phyloP scores from a whole-genome alignment of 2,329 filamentous ascomycete species.

The Ceratocystis lukuohia region DNA sequence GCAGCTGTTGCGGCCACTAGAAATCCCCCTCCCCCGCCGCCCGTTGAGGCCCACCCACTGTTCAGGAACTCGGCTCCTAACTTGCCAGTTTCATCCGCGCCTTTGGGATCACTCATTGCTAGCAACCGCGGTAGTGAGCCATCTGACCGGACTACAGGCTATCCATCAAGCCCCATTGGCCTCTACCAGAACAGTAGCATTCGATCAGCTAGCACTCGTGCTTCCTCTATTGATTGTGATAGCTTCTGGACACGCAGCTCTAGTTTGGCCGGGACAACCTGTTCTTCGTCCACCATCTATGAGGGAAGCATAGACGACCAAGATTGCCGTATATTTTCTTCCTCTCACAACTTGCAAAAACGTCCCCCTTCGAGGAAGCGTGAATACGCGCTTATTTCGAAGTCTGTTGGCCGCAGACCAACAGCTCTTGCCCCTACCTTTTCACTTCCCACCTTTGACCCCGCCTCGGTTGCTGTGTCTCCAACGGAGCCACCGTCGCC shows the following conservation, averaged over 20 bases:
- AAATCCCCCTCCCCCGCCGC: slow-evolving; percentile 12
- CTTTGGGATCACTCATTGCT: slow-evolving; percentile 1
- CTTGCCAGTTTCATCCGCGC: not conserved
- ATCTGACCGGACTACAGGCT: not conserved
- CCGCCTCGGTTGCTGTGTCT: not conserved
- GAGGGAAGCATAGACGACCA: slow-evolving; percentile 7
- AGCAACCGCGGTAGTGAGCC: not conserved
- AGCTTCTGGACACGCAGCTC: slow-evolving; percentile 10
- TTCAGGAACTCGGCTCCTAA: slow-evolving; percentile 10
- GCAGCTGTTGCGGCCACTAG: slow-evolving; percentile 11
- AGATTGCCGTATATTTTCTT: not conserved
- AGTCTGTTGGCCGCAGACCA: slow-evolving; percentile 2
- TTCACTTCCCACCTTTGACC: not conserved
- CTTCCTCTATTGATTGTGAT: slow-evolving; percentile 4
- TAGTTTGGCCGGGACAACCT: slow-evolving; percentile 14
- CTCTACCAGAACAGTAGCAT: slow-evolving; percentile 15
- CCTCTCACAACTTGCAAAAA: not conserved
- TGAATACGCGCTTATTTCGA: slow-evolving; percentile 12
- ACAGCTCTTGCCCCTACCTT: not conserved
- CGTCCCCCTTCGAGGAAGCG: not conserved
- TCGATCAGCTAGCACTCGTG: slow-evolving; percentile 10
- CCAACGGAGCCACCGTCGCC: not conserved
- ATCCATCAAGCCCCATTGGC: not conserved
- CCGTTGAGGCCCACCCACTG: slow-evolving; percentile 16
- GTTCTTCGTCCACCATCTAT: slow-evolving; percentile 13